Evolutionary conservation across 148 eudicot genomes (phyloP), one percentile per base, ranked within the genome.

Genomic region (Drosera capensis): DNA sequence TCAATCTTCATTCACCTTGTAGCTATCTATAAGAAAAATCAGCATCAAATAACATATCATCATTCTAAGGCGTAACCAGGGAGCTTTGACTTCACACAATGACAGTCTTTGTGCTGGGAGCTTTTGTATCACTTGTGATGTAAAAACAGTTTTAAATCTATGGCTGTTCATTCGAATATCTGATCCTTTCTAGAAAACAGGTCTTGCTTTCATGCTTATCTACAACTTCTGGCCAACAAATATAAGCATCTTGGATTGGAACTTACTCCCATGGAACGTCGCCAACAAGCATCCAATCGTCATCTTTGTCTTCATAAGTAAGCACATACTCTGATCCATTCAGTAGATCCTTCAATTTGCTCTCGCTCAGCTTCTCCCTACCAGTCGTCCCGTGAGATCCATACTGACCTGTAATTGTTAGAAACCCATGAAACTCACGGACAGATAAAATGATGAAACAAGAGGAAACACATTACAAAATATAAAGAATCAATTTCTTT

Each of bases 281-380:
- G 53, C 82, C 82, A n/a, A 76, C 82, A 50, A 72, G 82, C 82
- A 76, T 76, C 82, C 75, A 76, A 20, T 71, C 82, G 25, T 74
- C 83, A 44, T 82, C 94, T 64, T 82, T 82, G 54, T 82, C 94
- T 57, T 82, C 94, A 20, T 70, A 82, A 2, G 83, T 75, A 12
- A 82, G 75, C 43, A 82, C 94, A 40, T 79, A 73, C 26, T 79
- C 94, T 1, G 94, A 79, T 40, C 94, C 94, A 71, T 76, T 83
- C 63, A 79, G 57, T 31, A 83, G 68, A 65, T 83, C 94, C 70
- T 72, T 76, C 63, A 83, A 58, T 55, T 73, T 83, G 40, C 56
- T 75, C 59, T 79, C 87, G 29, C 83, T 75, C 55, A 73, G 54
- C 47, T 52, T 65, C 29, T 68, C 79, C 45, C 48, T 60, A 21